Base-by-base conservation (phyloP, 331 rosid genomes). In the Acacia pycnantha region DNA sequence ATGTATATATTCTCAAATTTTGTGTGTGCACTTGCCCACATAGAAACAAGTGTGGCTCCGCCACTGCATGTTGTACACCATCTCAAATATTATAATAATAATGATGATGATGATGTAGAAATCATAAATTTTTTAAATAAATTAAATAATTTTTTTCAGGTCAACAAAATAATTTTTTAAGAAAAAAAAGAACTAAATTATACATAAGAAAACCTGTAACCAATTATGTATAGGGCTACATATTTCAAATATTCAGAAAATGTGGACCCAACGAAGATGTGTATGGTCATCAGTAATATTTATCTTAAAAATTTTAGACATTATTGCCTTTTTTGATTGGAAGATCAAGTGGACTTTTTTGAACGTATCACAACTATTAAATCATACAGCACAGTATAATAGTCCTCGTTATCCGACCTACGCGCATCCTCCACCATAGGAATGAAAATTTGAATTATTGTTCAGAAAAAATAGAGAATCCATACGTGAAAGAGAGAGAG, bases 401-500 rank as follows among this genome's bases (percentile, higher is more conserved):
- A 26, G 33, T 2, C 16, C 5, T 27, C 22, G n/a, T 72, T 72
- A 72, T 72, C 76, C 76, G 16, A 47, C 13, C 41, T 50, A 72
- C 59, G 4, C 24, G 76, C 51, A 46, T 71, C 76, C 59, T 72
- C 76, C 76, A 72, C 76, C 59, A 76, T 80, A 59, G 37, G 65
- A 56, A 84, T 71, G 18, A 47, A 16, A 44, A 24, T 46, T 33
- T 47, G 12, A 21, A 48, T 37, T 51, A 53, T 19, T 14, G 0
- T 75, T 71, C 54, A 26, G 71, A 31, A 11, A 56, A 58, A 70
- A 47, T 67, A 26, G n/a, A 75, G 66, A 74, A 24, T 67, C 58
- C 31, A 84, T 62, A 70, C 79, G 62, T 3, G 74, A 41, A n/a
- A 76, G 67, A 82, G 72, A 70, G 72, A 70, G 75, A 46, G 61